Conservation (phyloP, 2,329 filamentous ascomycete species). For the Tolypocladium ophioglossoides region DNA sequence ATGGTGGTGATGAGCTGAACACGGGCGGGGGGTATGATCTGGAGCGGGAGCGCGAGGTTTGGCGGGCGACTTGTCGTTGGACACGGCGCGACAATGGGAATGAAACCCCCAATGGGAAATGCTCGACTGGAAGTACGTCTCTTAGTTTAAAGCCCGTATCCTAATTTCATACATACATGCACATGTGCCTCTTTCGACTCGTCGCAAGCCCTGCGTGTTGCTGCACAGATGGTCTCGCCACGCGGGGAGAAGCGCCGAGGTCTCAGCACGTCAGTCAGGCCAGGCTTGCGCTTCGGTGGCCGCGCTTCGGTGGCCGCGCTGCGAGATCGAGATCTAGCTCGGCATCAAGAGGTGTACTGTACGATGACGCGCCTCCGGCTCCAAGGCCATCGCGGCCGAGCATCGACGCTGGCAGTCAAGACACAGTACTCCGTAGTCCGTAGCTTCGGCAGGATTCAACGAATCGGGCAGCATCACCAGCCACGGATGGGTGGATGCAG, state of each 20-base stretch:
- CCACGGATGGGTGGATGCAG: neutral
- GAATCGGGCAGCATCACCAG: neutral
- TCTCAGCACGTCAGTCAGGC: too few species aligned
- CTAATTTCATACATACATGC: neutral
- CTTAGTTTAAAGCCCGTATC: neutral
- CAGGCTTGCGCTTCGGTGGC: too few species aligned
- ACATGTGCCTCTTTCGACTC: neutral
- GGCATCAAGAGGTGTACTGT: neutral
- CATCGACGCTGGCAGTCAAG: too few species aligned
- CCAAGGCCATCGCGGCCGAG: too few species aligned
- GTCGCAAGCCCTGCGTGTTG: neutral
- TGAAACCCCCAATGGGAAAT: neutral
- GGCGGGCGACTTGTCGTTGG: neutral
- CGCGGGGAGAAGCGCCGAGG: too few species aligned
- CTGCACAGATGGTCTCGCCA: too few species aligned
- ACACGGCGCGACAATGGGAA: neutral
- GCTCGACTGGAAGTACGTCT: neutral
- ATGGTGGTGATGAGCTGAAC: neutral
- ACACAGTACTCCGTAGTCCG: too few species aligned
- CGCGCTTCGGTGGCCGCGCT: too few species aligned
- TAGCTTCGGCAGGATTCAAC: neutral
- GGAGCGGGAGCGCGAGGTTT: neutral
- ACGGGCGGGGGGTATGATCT: neutral
- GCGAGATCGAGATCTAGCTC: neutral
- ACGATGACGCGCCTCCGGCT: neutral